These are phyloP conservation scores for Solanum sejunctum DNA, from an alignment of 257 asterid genomes.

Conservation along the genomic window DNA sequence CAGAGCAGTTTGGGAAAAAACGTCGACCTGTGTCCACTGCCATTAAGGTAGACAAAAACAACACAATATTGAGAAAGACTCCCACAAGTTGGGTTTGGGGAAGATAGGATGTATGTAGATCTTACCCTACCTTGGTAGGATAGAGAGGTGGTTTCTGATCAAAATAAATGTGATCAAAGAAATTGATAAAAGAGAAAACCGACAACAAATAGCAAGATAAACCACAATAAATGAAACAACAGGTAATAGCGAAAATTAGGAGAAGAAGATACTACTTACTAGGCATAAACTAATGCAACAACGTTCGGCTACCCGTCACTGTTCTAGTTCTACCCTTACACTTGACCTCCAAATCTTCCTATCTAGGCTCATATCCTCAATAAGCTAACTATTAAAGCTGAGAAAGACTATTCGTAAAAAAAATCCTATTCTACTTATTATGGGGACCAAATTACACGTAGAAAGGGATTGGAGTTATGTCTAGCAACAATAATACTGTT, in stretches of 20 bases:
- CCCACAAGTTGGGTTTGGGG: neutral
- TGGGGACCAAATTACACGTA: neutral
- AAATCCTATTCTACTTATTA: neutral
- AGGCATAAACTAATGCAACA: neutral
- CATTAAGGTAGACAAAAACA: neutral
- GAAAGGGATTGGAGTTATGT: neutral
- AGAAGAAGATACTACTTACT: neutral
- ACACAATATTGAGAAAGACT: neutral
- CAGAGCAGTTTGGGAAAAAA: slow-evolving; percentile 78
- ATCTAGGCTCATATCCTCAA: neutral
- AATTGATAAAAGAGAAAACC: neutral
- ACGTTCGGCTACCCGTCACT: neutral
- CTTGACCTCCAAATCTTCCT: neutral
- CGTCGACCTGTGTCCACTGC: slow-evolving; percentile 64
- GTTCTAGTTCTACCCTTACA: neutral
- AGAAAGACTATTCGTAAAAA: neutral
- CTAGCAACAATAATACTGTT: neutral
- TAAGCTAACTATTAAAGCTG: neutral
- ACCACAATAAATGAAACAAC: neutral
- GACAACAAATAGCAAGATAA: neutral
- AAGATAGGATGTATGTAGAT: neutral
- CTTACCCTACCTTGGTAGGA: neutral
- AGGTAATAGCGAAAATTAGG: neutral
- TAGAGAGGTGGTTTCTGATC: neutral
- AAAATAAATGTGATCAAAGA: neutral